A percentile compares a stretch with the other conserved stretches of the same genome.
phyloP scores from a whole-genome alignment of 495 filamentous ascomycete genomes.

The Astrothelium macrocarpum region DNA sequence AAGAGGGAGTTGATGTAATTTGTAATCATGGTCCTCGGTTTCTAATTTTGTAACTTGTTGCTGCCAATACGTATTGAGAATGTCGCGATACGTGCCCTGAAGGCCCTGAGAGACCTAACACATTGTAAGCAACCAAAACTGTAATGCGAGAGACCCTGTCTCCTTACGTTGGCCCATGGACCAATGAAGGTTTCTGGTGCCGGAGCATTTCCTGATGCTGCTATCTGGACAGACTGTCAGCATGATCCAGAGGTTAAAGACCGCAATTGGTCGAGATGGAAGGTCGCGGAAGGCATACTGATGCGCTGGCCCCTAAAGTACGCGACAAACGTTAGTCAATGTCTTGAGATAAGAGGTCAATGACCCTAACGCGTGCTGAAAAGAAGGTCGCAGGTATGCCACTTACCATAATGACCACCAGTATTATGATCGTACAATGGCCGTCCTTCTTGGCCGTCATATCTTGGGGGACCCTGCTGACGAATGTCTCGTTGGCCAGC shows the following conservation, averaged over 20 bases:
- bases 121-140: constrained; percentile 11
- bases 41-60: constrained; percentile 93
- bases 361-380: neutral
- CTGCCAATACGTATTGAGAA: constrained; percentile 97
- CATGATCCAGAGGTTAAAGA: constrained; percentile 11
- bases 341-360: neutral
- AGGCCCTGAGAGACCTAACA: constrained; percentile 86
- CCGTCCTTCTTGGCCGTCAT: constrained; percentile 34
- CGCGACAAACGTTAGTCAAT: constrained; percentile 14
- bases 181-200: constrained; percentile 82
- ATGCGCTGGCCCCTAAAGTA: constrained; percentile 63
- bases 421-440: constrained; percentile 70
- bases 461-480: constrained; percentile 14
- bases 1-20: constrained; percentile 87
- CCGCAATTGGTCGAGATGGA: neutral
- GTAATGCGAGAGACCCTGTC: neutral
- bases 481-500: constrained; percentile 3
- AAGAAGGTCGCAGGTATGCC: neutral
- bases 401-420: constrained; percentile 84
- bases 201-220: constrained; percentile 67
- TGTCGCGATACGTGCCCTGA: constrained; percentile 85
- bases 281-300: constrained; percentile 45
- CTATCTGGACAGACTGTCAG: constrained; percentile 44
- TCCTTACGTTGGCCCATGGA: constrained; percentile 82
- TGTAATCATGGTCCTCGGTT: constrained; percentile 93